These are phyloP conservation scores for Stellera chamaejasme DNA, from an alignment of 345 rosid species.

Conservation along the genomic window DNA sequence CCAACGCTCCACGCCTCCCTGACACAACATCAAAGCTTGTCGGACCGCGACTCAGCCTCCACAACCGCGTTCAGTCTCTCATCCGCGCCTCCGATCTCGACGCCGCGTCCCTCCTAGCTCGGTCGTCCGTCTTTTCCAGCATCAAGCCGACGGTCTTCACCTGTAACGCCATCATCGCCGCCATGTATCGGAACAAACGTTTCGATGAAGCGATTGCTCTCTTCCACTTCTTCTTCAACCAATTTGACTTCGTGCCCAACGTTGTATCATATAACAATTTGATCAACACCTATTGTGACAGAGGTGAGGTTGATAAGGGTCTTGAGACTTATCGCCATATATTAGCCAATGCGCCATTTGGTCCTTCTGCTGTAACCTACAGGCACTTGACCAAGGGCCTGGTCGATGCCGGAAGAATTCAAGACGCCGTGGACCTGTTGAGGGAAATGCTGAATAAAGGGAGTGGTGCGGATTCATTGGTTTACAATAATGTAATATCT, in stretches of 20 bases:
- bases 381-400: slow-evolving; percentile 93
- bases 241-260: slow-evolving; percentile 75
- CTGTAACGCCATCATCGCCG: slow-evolving; percentile 91
- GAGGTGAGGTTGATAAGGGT: slow-evolving; percentile 68
- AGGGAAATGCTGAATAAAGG: slow-evolving; percentile 88
- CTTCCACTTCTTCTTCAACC: slow-evolving; percentile 70
- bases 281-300: slow-evolving; percentile 83
- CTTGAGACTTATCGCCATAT: slow-evolving; percentile 60
- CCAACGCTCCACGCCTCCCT: slow-evolving; percentile 90
- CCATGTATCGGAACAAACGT: slow-evolving; percentile 86
- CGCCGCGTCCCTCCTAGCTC: slow-evolving; percentile 78
- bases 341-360: slow-evolving; percentile 64
- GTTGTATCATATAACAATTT: slow-evolving; percentile 88
- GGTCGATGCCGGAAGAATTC: slow-evolving; percentile 63
- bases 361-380: slow-evolving; percentile 77
- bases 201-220: slow-evolving; percentile 69
- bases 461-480: slow-evolving; percentile 90
- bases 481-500: slow-evolving; percentile 65
- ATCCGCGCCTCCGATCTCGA: slow-evolving; percentile 93
- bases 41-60: slow-evolving; percentile 81
- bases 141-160: slow-evolving; percentile 96
- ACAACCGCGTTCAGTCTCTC: slow-evolving; percentile 89
- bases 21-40: slow-evolving; percentile 80
- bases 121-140: slow-evolving; percentile 58
- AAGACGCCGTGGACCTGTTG: slow-evolving; percentile 71